A percentile compares a stretch with the other conserved stretches of the same genome.
Evolutionary conservation across 2,329 filamentous ascomycete genomes (phyloP).

Genomic region (Fusarium decemcellulare): DNA sequence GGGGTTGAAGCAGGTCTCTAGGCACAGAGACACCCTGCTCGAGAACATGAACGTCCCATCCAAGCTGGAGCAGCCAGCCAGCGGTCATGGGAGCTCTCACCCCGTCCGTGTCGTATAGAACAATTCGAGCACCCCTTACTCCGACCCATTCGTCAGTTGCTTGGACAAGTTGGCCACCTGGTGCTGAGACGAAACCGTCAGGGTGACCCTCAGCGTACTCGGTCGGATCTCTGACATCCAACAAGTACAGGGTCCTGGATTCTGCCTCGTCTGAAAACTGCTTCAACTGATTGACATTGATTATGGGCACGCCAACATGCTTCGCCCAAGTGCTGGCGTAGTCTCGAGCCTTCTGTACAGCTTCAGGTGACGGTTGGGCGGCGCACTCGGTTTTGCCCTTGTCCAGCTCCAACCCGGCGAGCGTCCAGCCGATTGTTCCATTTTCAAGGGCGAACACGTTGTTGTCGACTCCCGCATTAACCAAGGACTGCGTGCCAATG

Average conservation of each 20-base stretch:
- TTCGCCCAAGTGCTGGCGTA: slow-evolving; percentile 26
- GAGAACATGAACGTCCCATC: slow-evolving; percentile 50
- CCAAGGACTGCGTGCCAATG: slow-evolving; percentile 48
- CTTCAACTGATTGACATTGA: slow-evolving; percentile 23
- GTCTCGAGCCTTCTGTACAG: slow-evolving; percentile 17
- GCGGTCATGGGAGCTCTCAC: slow-evolving; percentile 49
- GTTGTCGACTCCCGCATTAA: slow-evolving; percentile 46
- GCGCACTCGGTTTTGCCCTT: slow-evolving; percentile 36
- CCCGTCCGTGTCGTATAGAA: slow-evolving; percentile 48
- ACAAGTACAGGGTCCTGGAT: slow-evolving; percentile 44
- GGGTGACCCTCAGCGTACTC: slow-evolving; percentile 46
- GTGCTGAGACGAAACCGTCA: slow-evolving; percentile 46
- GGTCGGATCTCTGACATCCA: slow-evolving; percentile 49
- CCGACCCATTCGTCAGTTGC: slow-evolving; percentile 52
- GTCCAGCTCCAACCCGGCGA: slow-evolving; percentile 47
- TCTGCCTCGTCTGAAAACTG: slow-evolving; percentile 26
- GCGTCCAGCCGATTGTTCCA: slow-evolving; percentile 51
- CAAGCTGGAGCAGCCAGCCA: slow-evolving; percentile 49
- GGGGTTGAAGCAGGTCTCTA: slow-evolving; percentile 5
- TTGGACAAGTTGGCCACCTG: slow-evolving; percentile 50
- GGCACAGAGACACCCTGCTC: slow-evolving; percentile 31
- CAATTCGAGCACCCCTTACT: slow-evolving; percentile 47
- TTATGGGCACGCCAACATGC: slow-evolving; percentile 27
- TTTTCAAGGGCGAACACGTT: slow-evolving; percentile 48
- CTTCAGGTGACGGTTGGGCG: slow-evolving; percentile 19